Conservation (phyloP, 345 rosid species). For the Brassica rapa region DNA sequence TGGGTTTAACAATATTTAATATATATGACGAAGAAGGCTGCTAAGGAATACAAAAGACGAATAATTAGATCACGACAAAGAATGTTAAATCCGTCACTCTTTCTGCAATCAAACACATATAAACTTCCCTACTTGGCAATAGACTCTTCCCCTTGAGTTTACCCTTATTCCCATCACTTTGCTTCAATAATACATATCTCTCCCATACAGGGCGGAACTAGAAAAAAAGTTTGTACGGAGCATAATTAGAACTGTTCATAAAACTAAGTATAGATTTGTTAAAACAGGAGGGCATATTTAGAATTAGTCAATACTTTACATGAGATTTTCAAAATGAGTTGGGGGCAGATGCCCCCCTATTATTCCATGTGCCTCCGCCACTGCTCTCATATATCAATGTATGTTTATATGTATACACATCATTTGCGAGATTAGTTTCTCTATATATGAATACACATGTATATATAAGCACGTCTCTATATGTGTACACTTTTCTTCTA, state of each 20-base stretch:
- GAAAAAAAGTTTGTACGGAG: too few relatives aligned
- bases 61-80: conserved; percentile 47
- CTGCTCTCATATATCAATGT: conserved; percentile 23
- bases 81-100: conserved; percentile 63
- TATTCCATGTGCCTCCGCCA: too few relatives aligned
- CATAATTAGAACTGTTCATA: too few relatives aligned
- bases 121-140: conserved; percentile 41
- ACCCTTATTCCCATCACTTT: conserved; percentile 35
- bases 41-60: conserved; percentile 29
- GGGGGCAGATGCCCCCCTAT: too few relatives aligned
- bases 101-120: conserved; percentile 43
- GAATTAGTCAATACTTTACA: too few relatives aligned
- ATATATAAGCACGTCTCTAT: neutral
- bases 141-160: conserved; percentile 40
- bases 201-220: too few relatives aligned
- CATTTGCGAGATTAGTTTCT: conserved; percentile 21
- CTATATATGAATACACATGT: neutral
- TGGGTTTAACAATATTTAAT: neutral
- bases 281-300: too few relatives aligned
- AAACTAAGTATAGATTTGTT: too few relatives aligned
- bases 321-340: too few relatives aligned
- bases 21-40: conserved; percentile 6
- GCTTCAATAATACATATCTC: conserved; percentile 14
- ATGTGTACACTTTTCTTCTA: conserved; percentile 1
- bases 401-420: conserved; percentile 32